Base-by-base conservation (phyloP, 495 filamentous ascomycete species). In the Podospora pseudopauciseta region DNA sequence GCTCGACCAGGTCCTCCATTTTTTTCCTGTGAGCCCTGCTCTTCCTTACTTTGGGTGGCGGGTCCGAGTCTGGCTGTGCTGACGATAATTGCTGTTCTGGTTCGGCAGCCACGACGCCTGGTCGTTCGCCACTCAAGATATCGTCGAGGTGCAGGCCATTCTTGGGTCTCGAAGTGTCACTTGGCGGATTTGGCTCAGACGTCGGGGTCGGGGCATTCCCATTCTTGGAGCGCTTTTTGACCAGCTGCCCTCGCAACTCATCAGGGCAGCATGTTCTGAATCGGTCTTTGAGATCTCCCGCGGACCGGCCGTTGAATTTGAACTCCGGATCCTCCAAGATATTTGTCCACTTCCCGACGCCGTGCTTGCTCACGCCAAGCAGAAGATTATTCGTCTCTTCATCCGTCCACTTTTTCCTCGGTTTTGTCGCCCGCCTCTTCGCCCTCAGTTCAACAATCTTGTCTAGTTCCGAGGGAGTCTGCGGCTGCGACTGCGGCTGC, bases 271-370 rank as follows among this genome's bases (percentile, higher is more conserved):
- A 92, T 4, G 91, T 91, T 39, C 91, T 85, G 71, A 93, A 93
- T 26, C 90, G 86, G 76, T 97, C 93, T 80, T 96, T 97, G 67
- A 97, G 77, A 74, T 97, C 93, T 13, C 91, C 88, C 19, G 90
- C 87, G 34, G 87, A 90, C 55, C 93, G 85, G 39, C 85, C 84
- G 72, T 93, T 89, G 78, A 97, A 97, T 19, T 80, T 82, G 71
- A 91, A 90, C 28, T 89, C 87, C 1, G 87, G 80, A 67, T 93
- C 88, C 13, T 90, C 84, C n/a, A 95, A 76, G 18, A 97, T 96
- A 57, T 87, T 86, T 53, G 90, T 95, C 93, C 93, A 97, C 74
- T 88, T 92, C 20, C 93, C 93, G 64, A 96, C 89, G 0, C 93
- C 93, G 76, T 93, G 91, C 67, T 88, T 90, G 55, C 87, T 83